A percentile compares a stretch with the other conserved stretches of the same genome.
Evolutionary conservation across 164 flowering plant species (phyloP).

Genomic region (Stephania cephalantha): DNA sequence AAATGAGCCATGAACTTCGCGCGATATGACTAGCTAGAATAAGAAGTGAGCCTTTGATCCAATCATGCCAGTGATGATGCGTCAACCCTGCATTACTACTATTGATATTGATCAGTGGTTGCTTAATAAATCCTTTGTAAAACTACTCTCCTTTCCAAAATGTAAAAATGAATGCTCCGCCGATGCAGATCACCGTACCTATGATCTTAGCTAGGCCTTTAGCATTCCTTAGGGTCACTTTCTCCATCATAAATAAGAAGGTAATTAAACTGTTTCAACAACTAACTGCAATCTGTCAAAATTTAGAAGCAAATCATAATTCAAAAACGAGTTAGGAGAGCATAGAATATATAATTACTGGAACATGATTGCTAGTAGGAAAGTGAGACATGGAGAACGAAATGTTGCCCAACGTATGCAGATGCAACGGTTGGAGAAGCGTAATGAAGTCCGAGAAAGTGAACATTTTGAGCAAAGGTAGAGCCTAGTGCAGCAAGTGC

Average conservation of each 20-base stretch:
- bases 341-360: slow-evolving; percentile 11
- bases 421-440: slow-evolving; percentile 39
- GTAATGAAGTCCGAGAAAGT: slow-evolving; percentile 29
- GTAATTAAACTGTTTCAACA: not conserved
- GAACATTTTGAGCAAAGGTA: slow-evolving; percentile 33
- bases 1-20: slow-evolving; percentile 34
- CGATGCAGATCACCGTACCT: slow-evolving; percentile 32
- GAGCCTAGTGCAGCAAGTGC: slow-evolving; percentile 32
- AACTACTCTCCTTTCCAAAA: slow-evolving; percentile 35
- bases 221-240: slow-evolving; percentile 16
- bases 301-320: no score
- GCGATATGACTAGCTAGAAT: slow-evolving; percentile 22
- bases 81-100: slow-evolving; percentile 1
- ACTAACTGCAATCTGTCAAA: no score
- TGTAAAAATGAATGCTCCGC: slow-evolving; percentile 40
- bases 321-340: no score
- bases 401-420: slow-evolving; percentile 34
- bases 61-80: slow-evolving; percentile 20
- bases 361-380: slow-evolving; percentile 33
- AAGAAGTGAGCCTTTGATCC: slow-evolving; percentile 41
- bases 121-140: slow-evolving; percentile 20
- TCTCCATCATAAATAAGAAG: slow-evolving; percentile 35
- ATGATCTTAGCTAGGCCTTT: slow-evolving; percentile 35
- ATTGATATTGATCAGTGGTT: slow-evolving; percentile 21
- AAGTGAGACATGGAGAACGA: slow-evolving; percentile 31